These are phyloP conservation scores for Leishmania gerbilli DNA, from an alignment of 208 protist genomes.

Conservation along the genomic window DNA sequence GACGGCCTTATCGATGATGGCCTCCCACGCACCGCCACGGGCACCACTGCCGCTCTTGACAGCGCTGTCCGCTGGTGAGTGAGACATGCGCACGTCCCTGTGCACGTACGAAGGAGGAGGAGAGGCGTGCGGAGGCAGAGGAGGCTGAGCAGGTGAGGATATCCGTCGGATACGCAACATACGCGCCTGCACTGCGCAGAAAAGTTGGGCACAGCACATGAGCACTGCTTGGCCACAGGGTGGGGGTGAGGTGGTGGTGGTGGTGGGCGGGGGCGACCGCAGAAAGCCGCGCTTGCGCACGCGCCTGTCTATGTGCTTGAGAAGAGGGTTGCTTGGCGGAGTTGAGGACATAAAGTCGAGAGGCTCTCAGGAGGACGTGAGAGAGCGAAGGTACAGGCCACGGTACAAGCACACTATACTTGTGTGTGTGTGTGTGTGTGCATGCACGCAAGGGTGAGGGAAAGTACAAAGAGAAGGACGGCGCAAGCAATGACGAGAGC, in stretches of 20 bases:
- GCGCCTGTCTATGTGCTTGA: background rate
- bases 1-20: slow-evolving; percentile 63
- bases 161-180: background rate
- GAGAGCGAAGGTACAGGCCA: background rate
- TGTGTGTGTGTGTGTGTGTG: background rate
- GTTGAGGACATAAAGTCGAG: background rate
- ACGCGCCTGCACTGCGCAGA: background rate
- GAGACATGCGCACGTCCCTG: background rate
- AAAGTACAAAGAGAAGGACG: background rate
- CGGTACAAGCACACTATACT: background rate
- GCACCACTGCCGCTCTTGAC: background rate
- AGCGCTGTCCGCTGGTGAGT: background rate
- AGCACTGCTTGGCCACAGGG: background rate
- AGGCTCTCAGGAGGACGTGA: background rate
- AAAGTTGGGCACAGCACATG: background rate
- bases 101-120: background rate
- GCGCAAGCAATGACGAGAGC: background rate
- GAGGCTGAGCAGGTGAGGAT: background rate
- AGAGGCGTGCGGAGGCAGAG: background rate
- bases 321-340: background rate
- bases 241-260: no score
- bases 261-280: background rate
- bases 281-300: background rate
- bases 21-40: slow-evolving; percentile 56
- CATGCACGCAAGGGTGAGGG: background rate